Evolutionary conservation across 768 basidiomycete genomes (phyloP), one percentile per base, ranked within the genome.

Genomic region (Termitomyces sp.): DNA sequence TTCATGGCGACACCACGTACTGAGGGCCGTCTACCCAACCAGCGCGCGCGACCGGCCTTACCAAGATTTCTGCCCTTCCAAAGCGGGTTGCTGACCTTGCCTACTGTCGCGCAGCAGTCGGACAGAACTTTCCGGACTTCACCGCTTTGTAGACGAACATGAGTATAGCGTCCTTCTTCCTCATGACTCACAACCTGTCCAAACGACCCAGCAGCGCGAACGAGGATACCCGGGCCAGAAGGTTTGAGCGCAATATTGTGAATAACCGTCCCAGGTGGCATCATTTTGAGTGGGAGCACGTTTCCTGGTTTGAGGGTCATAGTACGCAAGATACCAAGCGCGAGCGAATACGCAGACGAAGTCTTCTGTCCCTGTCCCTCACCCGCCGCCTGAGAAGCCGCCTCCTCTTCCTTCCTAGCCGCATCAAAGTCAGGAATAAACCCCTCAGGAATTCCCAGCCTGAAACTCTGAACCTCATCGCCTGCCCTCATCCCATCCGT

Each of bases 1-100:
- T 97, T 98, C 94, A 96, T 96, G 43, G 94, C 94, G 62, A 97
- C 87, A 86, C 94, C 94, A 71, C 94, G 87, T 46, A 96, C 93
- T 32, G 81, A 80, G 0, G 94, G 94, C 63, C 92, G 72, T 67
- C 84, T 74, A 18, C 95, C 95, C 20, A 98, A 73, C 92, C 93
- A 95, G 37, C 95, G 79, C 42, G 78, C 77, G 62, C 96, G 75
- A 31, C 97, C 97, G 7, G 97, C 97, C 72, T 98, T 99, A 14
- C 94, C 97, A 34, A 98, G 72, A 44, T 76, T 85, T 14, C 86
- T 77, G 59, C 88, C 85, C 71, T 93, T 92, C 86, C 93, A 94
- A 55, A 95, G 76, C 39, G 86, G 80, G 69, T 99, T 99, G 74
- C 91, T 92, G 55, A 98, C 93, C 60, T 83, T 85, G 1, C 97